These are phyloP conservation scores for Chalaropsis ovoidea DNA, from an alignment of 2,329 filamentous ascomycete species.

Conservation along the genomic window DNA sequence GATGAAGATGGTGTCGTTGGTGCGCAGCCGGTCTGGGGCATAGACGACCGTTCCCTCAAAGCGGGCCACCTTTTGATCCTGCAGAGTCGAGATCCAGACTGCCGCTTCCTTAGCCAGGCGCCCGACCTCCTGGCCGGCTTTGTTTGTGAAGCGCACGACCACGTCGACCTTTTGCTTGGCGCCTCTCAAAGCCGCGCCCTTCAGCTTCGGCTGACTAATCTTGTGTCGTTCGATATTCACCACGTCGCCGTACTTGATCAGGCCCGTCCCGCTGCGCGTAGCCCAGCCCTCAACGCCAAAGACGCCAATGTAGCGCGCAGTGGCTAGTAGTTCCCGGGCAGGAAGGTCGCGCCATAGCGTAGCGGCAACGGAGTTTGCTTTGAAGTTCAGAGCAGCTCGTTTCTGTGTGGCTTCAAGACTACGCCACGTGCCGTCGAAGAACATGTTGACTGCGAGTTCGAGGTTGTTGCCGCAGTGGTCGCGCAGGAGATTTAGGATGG, in stretches of 20 bases:
- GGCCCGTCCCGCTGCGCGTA: constrained; percentile 65
- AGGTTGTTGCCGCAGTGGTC: constrained; percentile 47
- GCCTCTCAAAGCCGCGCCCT: constrained; percentile 37
- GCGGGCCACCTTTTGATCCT: constrained; percentile 79
- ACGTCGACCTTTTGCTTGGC: constrained; percentile 65
- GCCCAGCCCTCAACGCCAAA: constrained; percentile 90
- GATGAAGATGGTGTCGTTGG: constrained; percentile 89
- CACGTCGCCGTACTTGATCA: constrained; percentile 72
- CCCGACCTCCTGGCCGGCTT: constrained; percentile 70
- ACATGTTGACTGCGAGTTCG: constrained; percentile 58
- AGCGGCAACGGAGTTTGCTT: constrained; percentile 17
- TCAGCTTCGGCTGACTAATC: constrained; percentile 31
- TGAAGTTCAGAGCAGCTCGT: background rate
- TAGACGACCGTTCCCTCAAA: constrained; percentile 87
- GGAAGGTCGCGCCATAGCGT: constrained; percentile 17
- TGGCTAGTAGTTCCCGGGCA: constrained; percentile 26
- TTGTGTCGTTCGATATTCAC: constrained; percentile 81
- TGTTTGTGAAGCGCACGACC: constrained; percentile 81
- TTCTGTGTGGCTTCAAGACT: constrained; percentile 17
- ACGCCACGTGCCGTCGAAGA: constrained; percentile 56
- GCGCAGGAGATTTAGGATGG: constrained; percentile 43
- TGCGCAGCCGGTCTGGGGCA: constrained; percentile 70
- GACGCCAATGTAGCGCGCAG: constrained; percentile 67
- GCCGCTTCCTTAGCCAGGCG: constrained; percentile 78
- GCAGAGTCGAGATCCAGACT: constrained; percentile 80